Evolutionary conservation across 129 eudicot genomes (phyloP).

Genomic region (Ambrosia trifida): DNA sequence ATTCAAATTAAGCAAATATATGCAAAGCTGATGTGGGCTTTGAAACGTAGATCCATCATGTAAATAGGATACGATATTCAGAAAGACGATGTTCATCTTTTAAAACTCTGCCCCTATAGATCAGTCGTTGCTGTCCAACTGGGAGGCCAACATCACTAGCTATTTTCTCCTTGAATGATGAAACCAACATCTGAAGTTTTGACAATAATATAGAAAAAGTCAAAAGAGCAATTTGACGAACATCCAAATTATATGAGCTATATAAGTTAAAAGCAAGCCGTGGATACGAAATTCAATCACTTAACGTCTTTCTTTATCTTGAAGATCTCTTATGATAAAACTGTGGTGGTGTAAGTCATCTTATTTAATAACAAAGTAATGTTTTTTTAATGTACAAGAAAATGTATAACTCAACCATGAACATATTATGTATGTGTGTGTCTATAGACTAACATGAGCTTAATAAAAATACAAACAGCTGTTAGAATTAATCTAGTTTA

Average conservation of each 20-base stretch:
- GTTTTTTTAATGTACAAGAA: neutral
- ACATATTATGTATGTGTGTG: neutral
- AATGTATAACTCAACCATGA: constrained; percentile 1
- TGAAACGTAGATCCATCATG: neutral
- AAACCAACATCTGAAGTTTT: constrained; percentile 66
- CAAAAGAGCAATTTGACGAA: neutral
- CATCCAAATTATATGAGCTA: neutral
- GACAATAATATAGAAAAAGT: constrained; percentile 5
- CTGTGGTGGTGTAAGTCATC: too few relatives aligned
- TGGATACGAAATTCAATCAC: neutral
- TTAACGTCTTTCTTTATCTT: neutral
- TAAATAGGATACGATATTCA: constrained; percentile 85
- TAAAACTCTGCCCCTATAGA: constrained; percentile 94
- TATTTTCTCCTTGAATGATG: constrained; percentile 79
- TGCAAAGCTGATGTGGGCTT: constrained; percentile 8
- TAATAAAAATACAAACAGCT: neutral
- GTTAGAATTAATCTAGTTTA: neutral
- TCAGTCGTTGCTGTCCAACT: constrained; percentile 83
- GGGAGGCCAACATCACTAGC: constrained; percentile 79
- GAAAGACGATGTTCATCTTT: constrained; percentile 85
- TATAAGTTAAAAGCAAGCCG: neutral
- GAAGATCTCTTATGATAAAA: neutral
- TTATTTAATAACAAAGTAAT: neutral
- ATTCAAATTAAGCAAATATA: neutral
- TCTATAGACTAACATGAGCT: neutral